Conservation (phyloP, 1,284 basidiomycete species). For the Pseudozyma sp. region DNA sequence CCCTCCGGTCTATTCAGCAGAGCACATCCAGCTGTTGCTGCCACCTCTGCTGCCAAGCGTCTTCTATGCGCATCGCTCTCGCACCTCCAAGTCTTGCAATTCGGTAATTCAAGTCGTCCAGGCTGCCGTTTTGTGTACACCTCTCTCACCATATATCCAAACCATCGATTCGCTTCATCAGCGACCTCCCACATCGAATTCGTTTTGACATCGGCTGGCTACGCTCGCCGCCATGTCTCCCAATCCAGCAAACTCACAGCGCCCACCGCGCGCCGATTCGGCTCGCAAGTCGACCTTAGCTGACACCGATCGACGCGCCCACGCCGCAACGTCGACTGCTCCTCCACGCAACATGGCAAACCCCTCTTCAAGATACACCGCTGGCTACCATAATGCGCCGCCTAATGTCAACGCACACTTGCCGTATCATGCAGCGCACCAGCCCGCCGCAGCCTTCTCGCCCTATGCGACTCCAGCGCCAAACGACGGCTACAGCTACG, state of each 20-base stretch:
- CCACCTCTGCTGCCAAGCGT: no score
- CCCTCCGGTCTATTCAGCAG: no score
- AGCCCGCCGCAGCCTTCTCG: constrained; percentile 5
- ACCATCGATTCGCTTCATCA: not conserved
- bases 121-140: no score
- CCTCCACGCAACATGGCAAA: constrained; percentile 9
- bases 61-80: no score
- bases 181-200: not conserved
- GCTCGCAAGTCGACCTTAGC: constrained; percentile 12
- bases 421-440: constrained; percentile 14
- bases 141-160: no score
- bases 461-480: constrained; percentile 8
- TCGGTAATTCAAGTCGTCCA: no score
- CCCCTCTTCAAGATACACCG: constrained; percentile 10
- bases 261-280: constrained; percentile 19
- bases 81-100: no score
- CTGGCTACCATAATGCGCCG: constrained; percentile 18
- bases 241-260: constrained; percentile 21
- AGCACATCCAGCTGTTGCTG: no score
- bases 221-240: constrained; percentile 12
- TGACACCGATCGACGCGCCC: constrained; percentile 25
- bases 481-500: constrained; percentile 16
- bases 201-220: not conserved
- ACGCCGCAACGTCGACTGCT: constrained; percentile 11
- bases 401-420: constrained; percentile 8